Conservation (phyloP, 257 asterid genomes). For the Lycium barbarum region DNA sequence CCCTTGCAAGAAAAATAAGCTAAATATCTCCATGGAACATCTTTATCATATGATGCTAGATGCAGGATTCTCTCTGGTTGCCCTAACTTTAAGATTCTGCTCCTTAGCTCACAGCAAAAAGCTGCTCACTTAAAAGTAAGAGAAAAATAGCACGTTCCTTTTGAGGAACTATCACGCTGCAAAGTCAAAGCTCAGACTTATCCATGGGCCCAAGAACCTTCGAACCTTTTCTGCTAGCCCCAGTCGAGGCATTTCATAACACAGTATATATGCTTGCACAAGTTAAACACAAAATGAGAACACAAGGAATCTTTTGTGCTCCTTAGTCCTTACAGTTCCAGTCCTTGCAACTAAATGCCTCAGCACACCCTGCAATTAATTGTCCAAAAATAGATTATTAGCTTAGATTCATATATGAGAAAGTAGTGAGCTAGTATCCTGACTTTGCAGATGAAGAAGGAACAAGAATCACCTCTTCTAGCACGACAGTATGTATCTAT, state of each 20-base stretch:
- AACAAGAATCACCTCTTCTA: constrained; percentile 3
- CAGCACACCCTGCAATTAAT: background rate
- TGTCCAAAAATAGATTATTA: constrained; percentile 18
- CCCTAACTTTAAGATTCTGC: background rate
- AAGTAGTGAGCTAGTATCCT: background rate
- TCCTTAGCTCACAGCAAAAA: background rate
- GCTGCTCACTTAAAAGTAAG: background rate
- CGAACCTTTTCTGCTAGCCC: background rate
- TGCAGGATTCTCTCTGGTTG: background rate
- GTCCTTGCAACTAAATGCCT: background rate
- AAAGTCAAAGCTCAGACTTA: constrained; percentile 1
- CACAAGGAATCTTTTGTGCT: background rate
- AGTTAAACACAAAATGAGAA: background rate
- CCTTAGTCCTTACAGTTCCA: background rate
- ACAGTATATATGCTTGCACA: background rate
- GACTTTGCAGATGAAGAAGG: background rate
- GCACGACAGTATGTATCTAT: background rate
- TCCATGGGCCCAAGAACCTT: background rate
- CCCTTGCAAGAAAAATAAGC: background rate
- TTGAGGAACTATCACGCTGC: background rate
- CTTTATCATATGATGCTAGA: background rate
- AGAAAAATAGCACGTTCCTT: constrained; percentile 15
- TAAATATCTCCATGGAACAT: background rate
- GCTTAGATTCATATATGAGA: background rate
- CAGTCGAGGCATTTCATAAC: constrained; percentile 11